Evolutionary conservation across 2,329 filamentous ascomycete species (phyloP).

Genomic region (Botrytis paeoniae): DNA sequence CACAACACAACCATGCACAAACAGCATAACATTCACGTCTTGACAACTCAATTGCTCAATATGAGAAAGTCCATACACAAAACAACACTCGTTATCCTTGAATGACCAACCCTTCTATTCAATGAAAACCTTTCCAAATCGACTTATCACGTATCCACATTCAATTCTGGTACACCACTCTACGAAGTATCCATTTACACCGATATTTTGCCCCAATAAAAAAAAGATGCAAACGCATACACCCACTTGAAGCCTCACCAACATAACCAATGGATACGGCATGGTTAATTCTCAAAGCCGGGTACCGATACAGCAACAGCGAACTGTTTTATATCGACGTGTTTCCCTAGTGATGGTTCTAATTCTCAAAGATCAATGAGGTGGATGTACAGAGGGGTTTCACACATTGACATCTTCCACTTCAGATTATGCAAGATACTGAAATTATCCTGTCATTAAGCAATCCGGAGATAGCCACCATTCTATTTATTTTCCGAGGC

Average conservation of each 20-base stretch:
- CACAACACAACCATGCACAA: background rate
- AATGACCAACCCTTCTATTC: background rate
- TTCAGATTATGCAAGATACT: background rate
- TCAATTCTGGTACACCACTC: slow-evolving; percentile 6
- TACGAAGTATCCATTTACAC: slow-evolving; percentile 17
- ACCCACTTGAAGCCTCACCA: slow-evolving; percentile 16
- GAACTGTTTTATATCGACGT: slow-evolving; percentile 19
- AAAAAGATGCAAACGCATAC: slow-evolving; percentile 22
- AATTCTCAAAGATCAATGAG: slow-evolving; percentile 11
- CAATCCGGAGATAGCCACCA: background rate
- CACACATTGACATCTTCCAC: slow-evolving; percentile 13
- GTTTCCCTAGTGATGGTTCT: slow-evolving; percentile 15
- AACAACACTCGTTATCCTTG: background rate
- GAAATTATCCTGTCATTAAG: slow-evolving; percentile 8
- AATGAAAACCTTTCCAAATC: background rate
- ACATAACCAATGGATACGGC: slow-evolving; percentile 3
- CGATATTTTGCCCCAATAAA: slow-evolving; percentile 22
- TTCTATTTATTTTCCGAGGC: background rate
- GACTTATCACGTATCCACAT: slow-evolving; percentile 16
- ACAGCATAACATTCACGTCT: background rate
- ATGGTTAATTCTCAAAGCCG: background rate
- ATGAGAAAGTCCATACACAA: background rate
- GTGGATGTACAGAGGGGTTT: slow-evolving; percentile 13
- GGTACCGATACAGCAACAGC: slow-evolving; percentile 12
- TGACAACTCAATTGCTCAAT: background rate